Base-by-base conservation (phyloP, 1,284 basidiomycete genomes). In the Heterobasidion annosum region DNA sequence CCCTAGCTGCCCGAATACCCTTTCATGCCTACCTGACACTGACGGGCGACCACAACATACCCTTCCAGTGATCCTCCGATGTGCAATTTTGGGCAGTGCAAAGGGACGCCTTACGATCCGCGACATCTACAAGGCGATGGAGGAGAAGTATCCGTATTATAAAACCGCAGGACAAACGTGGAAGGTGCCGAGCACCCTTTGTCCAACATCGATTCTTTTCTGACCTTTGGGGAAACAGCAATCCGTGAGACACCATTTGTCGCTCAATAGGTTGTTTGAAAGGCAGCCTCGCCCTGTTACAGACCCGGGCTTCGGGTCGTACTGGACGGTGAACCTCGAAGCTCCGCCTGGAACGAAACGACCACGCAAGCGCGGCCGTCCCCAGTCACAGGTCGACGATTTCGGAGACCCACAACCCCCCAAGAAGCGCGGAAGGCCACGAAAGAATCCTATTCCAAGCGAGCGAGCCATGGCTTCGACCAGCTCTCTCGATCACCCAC, bases 121-220 rank as follows among this genome's bases (percentile, higher is more conserved):
- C 51, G 87, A 89, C 62, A 90, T 90, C 54, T 90, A 90, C 62
- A 83, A 84, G 8, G 83, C 85, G 10, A 90, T 90, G 85, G 88
- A 90, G 70, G 75, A 77, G 44, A 90, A 90, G 67, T 90, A 90
- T 62, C 76, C 78, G 8, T 90, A 88, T 64, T 90, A 88, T 68
- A 81, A 77, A 67, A 83, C 79, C 12, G 85, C 88, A 35, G 87
- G 87, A 42, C 77, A 82, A 35, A 87, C 88, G 9, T 90, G 87
- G 87, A 90, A 90, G 79, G 88, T 88, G 62, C 7, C 15, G 32
- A 16, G 10, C 16, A 15, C 18, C 45, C 48, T 50, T 50, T 50
- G 48, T 35, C 16, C 48, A 40, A 3, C 37, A n/a, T n/a, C n/a
- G 37, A 51, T 70, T 61, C 43, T 45, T 16, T 25, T 25, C 42